Base-by-base conservation (phyloP, 1,139 yeast genomes). In the Pichia sp. region DNA sequence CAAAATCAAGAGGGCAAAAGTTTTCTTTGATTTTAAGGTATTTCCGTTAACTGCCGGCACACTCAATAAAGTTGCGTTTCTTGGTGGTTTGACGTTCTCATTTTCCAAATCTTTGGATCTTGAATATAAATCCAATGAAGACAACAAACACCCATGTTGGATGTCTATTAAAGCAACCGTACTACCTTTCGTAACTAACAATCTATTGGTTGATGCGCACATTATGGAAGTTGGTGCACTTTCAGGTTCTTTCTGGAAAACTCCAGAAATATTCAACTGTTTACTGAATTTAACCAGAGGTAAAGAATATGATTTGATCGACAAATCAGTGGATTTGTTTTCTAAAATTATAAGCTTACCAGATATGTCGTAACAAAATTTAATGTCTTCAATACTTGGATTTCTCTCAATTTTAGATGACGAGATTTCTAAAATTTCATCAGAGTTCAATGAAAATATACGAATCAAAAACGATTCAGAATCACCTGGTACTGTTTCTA, bases 161-260 rank as follows among this genome's bases (percentile, higher is more conserved):
- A 67, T 61, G 54, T 75, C 78, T 43, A 76, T 52, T 41, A 76
- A 59, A 40, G 66, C 66, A 38, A 75, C 57, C 43, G 65, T 64
- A 44, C 66, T 62, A 26, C 66, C 66, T 44, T 62, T 61, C 0
- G 76, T 63, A 10, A 76, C 50, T 11, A 75, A 56, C 16, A 75
- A 50, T 54, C 82, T 64, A 53, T 73, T 76, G 9, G 69, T 62
- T 38, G 77, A 67, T 4, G 73, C 72, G 10, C 72, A 49, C 43
- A 54, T 38, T 4, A 59, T 51, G 4, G 62, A 57, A 7, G 52
- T 42, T 40, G 47, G 43, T 0, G 56, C 37, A 38, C 46, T 45
- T 7, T 26, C 33, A 26, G 52, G 53, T 42, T 54, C 59, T 27
- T 49, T 43, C 27, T 37, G 29, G 33, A 56, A 56, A 28, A 51